Percentiles rank a stretch among this genome's conserved stretches.
Conservation (phyloP, 2,329 filamentous ascomycete species). For the Phaeophleospora eucalypticola region DNA sequence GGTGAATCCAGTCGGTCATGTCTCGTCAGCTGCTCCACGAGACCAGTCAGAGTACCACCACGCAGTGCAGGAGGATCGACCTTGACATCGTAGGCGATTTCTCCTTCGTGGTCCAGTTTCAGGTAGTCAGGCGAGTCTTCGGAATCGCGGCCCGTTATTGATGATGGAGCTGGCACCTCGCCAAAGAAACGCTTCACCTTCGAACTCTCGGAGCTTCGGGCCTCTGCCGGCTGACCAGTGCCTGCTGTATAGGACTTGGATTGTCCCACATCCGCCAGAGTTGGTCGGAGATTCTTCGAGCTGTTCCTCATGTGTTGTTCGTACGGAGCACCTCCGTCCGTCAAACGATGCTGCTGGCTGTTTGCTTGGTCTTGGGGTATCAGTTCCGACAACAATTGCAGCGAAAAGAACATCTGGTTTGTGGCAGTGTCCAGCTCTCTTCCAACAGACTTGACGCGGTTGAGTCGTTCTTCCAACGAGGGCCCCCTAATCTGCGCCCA, state of each 20-base stretch:
- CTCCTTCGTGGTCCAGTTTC: slow-evolving; percentile 78
- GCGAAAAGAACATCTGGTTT: slow-evolving; percentile 79
- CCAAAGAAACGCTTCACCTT: slow-evolving; percentile 52
- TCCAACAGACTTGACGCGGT: slow-evolving; percentile 71
- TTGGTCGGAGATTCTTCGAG: slow-evolving; percentile 45
- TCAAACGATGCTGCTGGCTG: slow-evolving; percentile 35
- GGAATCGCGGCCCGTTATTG: slow-evolving; percentile 44
- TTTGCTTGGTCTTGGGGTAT: slow-evolving; percentile 54
- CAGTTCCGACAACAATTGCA: slow-evolving; percentile 82
- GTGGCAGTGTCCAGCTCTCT: slow-evolving; percentile 81
- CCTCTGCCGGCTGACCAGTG: slow-evolving; percentile 19
- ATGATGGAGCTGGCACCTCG: slow-evolving; percentile 47
- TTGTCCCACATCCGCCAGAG: slow-evolving; percentile 53
- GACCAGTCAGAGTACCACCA: slow-evolving; percentile 79
- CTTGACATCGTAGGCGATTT: slow-evolving; percentile 87
- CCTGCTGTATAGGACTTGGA: slow-evolving; percentile 65
- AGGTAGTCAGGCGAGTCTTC: slow-evolving; percentile 83
- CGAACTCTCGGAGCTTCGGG: slow-evolving; percentile 37
- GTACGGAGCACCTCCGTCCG: slow-evolving; percentile 33
- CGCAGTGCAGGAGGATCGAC: slow-evolving; percentile 70
- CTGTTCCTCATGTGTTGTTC: slow-evolving; percentile 27
- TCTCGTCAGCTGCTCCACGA: slow-evolving; percentile 91
- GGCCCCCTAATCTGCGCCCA: slow-evolving; percentile 92
- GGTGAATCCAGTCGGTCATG: slow-evolving; percentile 93
- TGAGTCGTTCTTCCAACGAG: slow-evolving; percentile 79